Evolutionary conservation across 2,329 filamentous ascomycete species (phyloP).

Genomic region (Aspergillus unguis): DNA sequence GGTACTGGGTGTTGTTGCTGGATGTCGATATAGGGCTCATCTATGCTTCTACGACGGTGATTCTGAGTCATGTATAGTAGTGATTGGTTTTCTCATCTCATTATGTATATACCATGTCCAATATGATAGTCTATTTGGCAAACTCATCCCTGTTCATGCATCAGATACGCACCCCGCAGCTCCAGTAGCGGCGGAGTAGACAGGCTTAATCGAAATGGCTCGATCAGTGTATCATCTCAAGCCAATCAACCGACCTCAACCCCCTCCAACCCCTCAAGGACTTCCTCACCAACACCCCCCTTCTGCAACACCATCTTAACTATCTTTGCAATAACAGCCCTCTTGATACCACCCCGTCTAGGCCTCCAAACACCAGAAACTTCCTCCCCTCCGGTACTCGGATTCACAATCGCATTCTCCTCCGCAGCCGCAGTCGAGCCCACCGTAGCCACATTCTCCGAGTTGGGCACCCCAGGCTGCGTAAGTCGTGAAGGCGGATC

Average conservation of each 20-base stretch:
- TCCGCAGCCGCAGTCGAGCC: constrained; percentile 38
- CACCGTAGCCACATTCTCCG: constrained; percentile 56
- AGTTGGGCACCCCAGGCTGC: constrained; percentile 65
- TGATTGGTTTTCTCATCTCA: constrained; percentile 19
- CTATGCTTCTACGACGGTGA: neutral
- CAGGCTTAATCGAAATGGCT: neutral
- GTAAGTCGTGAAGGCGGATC: constrained; percentile 72
- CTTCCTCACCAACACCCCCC: constrained; percentile 80
- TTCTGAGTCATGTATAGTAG: neutral
- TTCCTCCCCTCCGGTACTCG: constrained; percentile 58
- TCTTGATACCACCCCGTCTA: constrained; percentile 76
- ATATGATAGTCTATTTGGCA: neutral
- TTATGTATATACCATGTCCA: constrained; percentile 18
- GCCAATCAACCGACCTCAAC: constrained; percentile 56
- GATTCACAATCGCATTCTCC: constrained; percentile 42
- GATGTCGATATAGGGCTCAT: neutral
- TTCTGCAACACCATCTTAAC: constrained; percentile 71
- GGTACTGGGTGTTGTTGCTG: neutral
- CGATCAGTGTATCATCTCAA: neutral
- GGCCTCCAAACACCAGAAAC: constrained; percentile 75
- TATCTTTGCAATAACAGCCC: constrained; percentile 68
- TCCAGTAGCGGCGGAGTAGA: no score
- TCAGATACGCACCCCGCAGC: no score
- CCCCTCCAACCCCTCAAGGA: constrained; percentile 73
- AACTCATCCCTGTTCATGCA: no score